Base-by-base conservation (phyloP, 2,329 filamentous ascomycete species). In the Neocucurbitaria cava region DNA sequence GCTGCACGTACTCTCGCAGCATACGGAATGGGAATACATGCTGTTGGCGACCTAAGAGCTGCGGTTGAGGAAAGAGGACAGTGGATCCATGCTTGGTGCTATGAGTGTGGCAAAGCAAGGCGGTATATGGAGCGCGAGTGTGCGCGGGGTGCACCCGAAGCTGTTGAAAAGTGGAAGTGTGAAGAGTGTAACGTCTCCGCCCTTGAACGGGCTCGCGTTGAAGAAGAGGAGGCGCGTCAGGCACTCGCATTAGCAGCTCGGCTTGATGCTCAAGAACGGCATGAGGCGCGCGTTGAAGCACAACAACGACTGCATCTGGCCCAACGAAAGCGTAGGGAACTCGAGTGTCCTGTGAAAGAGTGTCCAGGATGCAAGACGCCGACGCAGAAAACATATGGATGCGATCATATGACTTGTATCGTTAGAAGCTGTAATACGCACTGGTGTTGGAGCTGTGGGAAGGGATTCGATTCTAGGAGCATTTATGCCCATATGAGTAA, bases 51-150 rank as follows among this genome's bases (percentile, higher is more conserved):
- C 31, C 54, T 82, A 21, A 61, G 62, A 2, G 61, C 62, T 1
- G 82, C 79, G 0, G 70, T 82, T 0, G 61, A 73, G 2, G 74
- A 81, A 11, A 59, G 70, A 1, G 81, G 76, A 2, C 68, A 66
- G 1, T 82, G 77, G 76, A 78, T 83, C 47, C 81, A 83, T 40
- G 80, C 77, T 0, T 82, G 79, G 81, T 85, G 83, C 59, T 52
- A 30, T 2, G 64, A 56, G 3, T 83, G 82, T 49, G 74, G 73
- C 3, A 68, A 70, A 10, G 81, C 81, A 3, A 76, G 74, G 58
- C 70, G 70, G 52, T 76, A 74, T 46, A 70, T 78, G 17, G 78
- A 80, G 58, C 69, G 81, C 5, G 76, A 75, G 1, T 84, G 82
- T 56, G 79, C 77, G 0, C 68, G 68, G 0, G 80, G 78, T 0